Evolutionary conservation across 2,329 filamentous ascomycete genomes (phyloP).

Genomic region (Xylariomycetidae sp.): DNA sequence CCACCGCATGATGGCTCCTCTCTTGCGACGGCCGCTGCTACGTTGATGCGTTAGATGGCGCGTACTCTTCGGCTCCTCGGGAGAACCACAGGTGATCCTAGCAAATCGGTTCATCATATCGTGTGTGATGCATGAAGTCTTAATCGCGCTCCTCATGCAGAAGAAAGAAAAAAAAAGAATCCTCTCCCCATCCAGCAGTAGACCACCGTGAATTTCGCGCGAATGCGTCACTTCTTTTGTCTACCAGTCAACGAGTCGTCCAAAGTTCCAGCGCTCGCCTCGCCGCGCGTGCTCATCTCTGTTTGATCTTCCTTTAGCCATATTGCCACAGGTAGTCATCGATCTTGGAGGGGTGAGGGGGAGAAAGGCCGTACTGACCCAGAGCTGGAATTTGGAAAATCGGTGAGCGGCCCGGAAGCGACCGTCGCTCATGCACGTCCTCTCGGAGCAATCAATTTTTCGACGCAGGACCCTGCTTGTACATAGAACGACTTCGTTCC

Average conservation of each 20-base stretch:
- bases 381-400: constrained; percentile 29
- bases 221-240: too few relatives aligned
- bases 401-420: constrained; percentile 31
- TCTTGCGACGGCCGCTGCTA: too few relatives aligned
- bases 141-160: too few relatives aligned
- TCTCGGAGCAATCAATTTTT: constrained; percentile 16
- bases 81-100: constrained; percentile 8
- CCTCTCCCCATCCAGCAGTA: constrained; percentile 8
- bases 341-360: too few relatives aligned
- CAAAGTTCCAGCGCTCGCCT: too few relatives aligned
- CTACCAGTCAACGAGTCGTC: too few relatives aligned
- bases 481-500: too few relatives aligned
- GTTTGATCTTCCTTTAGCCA: constrained; percentile 39
- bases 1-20: too few relatives aligned
- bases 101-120: constrained; percentile 9
- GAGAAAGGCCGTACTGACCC: constrained; percentile 15
- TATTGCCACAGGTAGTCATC: constrained; percentile 27
- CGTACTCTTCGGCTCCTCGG: constrained; percentile 10
- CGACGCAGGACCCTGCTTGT: too few relatives aligned
- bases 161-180: too few relatives aligned
- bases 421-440: constrained; percentile 13
- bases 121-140: constrained; percentile 8
- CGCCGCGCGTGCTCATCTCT: constrained; percentile 7
- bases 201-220: too few relatives aligned
- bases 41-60: constrained; percentile 8